phyloP scores from a whole-genome alignment of 768 basidiomycete species.

The Mycena floridula region DNA sequence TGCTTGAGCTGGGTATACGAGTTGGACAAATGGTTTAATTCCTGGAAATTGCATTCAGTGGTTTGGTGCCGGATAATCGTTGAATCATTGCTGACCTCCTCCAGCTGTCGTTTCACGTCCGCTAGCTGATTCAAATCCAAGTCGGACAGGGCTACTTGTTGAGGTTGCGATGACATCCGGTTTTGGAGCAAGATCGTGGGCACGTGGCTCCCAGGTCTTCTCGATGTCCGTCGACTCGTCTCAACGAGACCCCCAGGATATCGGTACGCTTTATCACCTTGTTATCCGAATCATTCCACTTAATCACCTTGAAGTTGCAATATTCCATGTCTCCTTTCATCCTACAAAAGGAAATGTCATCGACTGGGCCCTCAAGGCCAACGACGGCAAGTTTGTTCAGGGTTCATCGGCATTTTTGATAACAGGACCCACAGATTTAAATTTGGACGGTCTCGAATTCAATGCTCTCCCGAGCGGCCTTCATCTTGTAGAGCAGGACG shows the following conservation, averaged over 20 bases:
- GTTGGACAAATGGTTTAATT: constrained; percentile 84
- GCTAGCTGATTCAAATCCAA: constrained; percentile 81
- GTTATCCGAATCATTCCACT: neutral
- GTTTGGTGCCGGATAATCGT: neutral
- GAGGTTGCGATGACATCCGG: constrained; percentile 50
- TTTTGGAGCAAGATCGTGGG: too few species aligned
- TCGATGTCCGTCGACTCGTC: neutral
- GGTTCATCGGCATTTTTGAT: neutral
- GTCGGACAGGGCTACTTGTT: constrained; percentile 76
- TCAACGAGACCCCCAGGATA: constrained; percentile 39
- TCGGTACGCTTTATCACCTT: constrained; percentile 31
- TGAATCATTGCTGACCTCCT: too few species aligned
- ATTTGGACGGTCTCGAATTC: constrained; percentile 71
- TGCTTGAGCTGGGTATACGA: constrained; percentile 91
- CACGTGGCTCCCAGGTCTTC: neutral
- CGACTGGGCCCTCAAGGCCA: constrained; percentile 73
- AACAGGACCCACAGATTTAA: constrained; percentile 41
- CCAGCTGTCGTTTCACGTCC: constrained; percentile 87
- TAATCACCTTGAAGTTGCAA: constrained; percentile 47
- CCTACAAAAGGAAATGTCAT: constrained; percentile 75
- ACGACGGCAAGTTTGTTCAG: constrained; percentile 44
- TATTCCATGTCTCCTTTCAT: constrained; percentile 83
- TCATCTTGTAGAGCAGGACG: constrained; percentile 73
- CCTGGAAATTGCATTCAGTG: constrained; percentile 49
- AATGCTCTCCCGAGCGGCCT: constrained; percentile 77